Percentiles rank a stretch among this genome's conserved stretches.
Evolutionary conservation across 352 stramenopile species (phyloP).

Genomic region (Hyaloperonospora brassicae): DNA sequence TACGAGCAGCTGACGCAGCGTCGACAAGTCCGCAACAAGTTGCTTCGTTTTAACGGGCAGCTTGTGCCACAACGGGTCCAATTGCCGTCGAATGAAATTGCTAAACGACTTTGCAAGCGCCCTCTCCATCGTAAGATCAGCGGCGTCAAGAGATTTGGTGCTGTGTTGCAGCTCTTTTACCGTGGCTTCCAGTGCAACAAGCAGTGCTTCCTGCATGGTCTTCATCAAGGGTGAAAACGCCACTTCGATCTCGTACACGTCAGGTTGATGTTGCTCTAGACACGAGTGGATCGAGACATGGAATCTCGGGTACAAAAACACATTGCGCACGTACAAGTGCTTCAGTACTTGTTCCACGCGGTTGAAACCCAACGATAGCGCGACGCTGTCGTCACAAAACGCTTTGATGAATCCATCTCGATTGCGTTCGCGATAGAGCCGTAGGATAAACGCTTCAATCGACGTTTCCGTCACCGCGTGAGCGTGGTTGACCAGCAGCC

Average conservation of each 20-base stretch:
- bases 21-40: constrained; percentile 77
- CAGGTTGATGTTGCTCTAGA: constrained; percentile 78
- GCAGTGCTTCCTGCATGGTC: constrained; percentile 90
- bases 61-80: constrained; percentile 97
- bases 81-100: constrained; percentile 71
- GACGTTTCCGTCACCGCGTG: constrained; percentile 91
- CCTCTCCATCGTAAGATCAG: constrained; percentile 89
- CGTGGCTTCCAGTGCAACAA: constrained; percentile 89
- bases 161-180: constrained; percentile 90
- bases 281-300: constrained; percentile 86
- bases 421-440: constrained; percentile 89
- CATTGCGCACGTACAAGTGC: constrained; percentile 87
- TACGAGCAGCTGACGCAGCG: constrained; percentile 80
- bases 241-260: constrained; percentile 93
- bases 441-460: constrained; percentile 95
- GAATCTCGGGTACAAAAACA: constrained; percentile 94
- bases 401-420: constrained; percentile 93
- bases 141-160: constrained; percentile 71
- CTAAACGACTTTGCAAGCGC: constrained; percentile 84
- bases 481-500: constrained; percentile 90
- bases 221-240: constrained; percentile 87
- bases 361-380: constrained; percentile 89
- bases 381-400: constrained; percentile 90
- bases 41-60: constrained; percentile 90
- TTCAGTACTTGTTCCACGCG: constrained; percentile 93